Base-by-base conservation (phyloP, 257 asterid genomes). In the Cynanchum wilfordii region DNA sequence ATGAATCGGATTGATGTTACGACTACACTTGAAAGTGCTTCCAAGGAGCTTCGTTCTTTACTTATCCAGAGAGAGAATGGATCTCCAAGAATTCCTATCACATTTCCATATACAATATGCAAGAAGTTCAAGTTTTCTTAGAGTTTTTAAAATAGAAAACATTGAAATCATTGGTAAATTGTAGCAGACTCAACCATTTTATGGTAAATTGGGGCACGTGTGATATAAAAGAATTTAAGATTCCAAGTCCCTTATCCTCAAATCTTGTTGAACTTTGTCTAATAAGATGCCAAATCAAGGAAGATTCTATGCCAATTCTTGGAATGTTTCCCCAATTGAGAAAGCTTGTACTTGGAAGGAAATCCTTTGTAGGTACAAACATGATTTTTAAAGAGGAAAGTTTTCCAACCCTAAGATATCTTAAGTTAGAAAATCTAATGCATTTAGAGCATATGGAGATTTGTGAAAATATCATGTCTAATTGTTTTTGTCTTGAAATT, bases 401-500 rank as follows among this genome's bases (percentile, higher is more conserved):
- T 30, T 30, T 30, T 30, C 33, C 33, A 30, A 30, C 33, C 33
- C 33, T 30, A 30, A 30, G 1, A 30, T 30, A 30, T 30, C 33
- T 30, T 2, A 30, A 30, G 33, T 30, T 30, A 30, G 2, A 30
- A 30, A 30, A 30, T 30, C 2, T 2, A 2, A 30, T 30, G 33
- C 33, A 30, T 30, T 30, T 30, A 30, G 33, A 30, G 33, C 33
- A 30, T 30, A 70, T 52, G 79, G 17, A 2, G 13, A 36, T 64
- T 40, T 60, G 24, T 6, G n/a, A 64, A 16, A 45, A 63, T 49
- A 63, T 74, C 56, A 65, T 70, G 76, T 60, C 70, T 0, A 45
- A 44, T 1, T 76, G 74, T 70, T 55, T 70, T 3, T n/a, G 6
- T 63, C 42, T 74, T 9, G 56, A 3, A 25, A 47, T 79, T 44